phyloP scores from a whole-genome alignment of 371 early-diverging fungal species.

The Mortierella sp. region DNA sequence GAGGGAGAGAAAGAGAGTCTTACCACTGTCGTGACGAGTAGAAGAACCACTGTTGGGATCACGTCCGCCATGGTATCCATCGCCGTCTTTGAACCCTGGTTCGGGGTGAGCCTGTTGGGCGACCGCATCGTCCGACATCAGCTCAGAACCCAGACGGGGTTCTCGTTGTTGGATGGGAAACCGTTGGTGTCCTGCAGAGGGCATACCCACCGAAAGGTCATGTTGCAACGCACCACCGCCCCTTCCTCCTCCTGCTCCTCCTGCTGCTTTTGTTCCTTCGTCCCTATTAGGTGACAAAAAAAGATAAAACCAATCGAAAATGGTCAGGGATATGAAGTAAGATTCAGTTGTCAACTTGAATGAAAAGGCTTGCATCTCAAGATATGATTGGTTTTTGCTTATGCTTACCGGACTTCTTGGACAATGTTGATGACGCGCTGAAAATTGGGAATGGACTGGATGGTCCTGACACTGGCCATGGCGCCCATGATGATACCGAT shows the following conservation, averaged over 20 bases:
- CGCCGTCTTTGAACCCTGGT: slow-evolving; percentile 33
- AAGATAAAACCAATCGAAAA: too few relatives aligned
- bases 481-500: slow-evolving; percentile 45
- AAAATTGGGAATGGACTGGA: slow-evolving; percentile 53
- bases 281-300: background rate
- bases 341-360: background rate
- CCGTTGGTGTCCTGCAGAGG: slow-evolving; percentile 34
- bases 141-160: slow-evolving; percentile 32
- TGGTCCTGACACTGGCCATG: slow-evolving; percentile 45
- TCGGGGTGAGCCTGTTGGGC: slow-evolving; percentile 19
- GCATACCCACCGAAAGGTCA: slow-evolving; percentile 21
- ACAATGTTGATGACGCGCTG: slow-evolving; percentile 49
- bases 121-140: slow-evolving; percentile 39
- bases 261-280: background rate
- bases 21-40: slow-evolving; percentile 20
- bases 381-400: background rate
- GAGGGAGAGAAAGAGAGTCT: background rate
- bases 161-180: slow-evolving; percentile 33
- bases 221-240: slow-evolving; percentile 20
- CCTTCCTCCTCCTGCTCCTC: background rate
- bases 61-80: slow-evolving; percentile 48
- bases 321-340: too few relatives aligned
- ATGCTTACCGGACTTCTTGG: slow-evolving; percentile 45
- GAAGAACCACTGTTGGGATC: slow-evolving; percentile 18
- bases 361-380: background rate